A percentile compares a stretch with the other conserved stretches of the same genome.
These are phyloP conservation scores for Lentinula guzmanii DNA, from an alignment of 768 basidiomycete species.

Conservation along the genomic window DNA sequence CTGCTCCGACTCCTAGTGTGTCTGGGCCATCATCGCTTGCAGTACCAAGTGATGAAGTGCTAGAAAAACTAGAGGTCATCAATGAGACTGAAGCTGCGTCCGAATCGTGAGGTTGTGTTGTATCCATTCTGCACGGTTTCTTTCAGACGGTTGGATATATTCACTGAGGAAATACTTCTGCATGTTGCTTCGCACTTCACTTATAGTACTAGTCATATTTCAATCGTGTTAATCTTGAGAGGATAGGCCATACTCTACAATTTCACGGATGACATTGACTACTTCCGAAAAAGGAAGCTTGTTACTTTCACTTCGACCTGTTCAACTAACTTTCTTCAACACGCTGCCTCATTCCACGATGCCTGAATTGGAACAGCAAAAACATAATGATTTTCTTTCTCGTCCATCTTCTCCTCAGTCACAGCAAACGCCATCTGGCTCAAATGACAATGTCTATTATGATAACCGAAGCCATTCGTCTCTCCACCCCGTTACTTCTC, in stretches of 20 bases:
- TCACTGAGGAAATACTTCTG: not conserved
- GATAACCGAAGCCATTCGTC: not conserved
- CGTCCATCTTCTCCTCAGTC: not conserved
- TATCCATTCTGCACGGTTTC: not conserved
- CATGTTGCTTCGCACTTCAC: not conserved
- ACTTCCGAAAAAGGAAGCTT: no score
- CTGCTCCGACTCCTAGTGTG: conserved; percentile 34
- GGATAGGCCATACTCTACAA: no score
- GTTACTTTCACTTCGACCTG: not conserved
- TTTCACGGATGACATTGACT: no score
- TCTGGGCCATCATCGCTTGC: conserved; percentile 21
- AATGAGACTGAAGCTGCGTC: conserved; percentile 24
- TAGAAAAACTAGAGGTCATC: conserved; percentile 36
- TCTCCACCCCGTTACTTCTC: not conserved
- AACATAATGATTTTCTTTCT: not conserved
- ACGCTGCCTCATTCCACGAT: not conserved
- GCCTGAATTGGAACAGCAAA: not conserved
- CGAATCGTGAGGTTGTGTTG: conserved; percentile 9
- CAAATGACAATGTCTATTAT: not conserved
- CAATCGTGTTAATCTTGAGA: no score
- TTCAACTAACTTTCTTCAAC: not conserved
- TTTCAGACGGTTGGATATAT: not conserved
- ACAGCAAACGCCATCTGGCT: not conserved
- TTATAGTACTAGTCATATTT: no score
- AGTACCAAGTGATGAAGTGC: conserved; percentile 32